Base-by-base conservation (phyloP, 768 basidiomycete species). In the Mycena chlorophos region DNA sequence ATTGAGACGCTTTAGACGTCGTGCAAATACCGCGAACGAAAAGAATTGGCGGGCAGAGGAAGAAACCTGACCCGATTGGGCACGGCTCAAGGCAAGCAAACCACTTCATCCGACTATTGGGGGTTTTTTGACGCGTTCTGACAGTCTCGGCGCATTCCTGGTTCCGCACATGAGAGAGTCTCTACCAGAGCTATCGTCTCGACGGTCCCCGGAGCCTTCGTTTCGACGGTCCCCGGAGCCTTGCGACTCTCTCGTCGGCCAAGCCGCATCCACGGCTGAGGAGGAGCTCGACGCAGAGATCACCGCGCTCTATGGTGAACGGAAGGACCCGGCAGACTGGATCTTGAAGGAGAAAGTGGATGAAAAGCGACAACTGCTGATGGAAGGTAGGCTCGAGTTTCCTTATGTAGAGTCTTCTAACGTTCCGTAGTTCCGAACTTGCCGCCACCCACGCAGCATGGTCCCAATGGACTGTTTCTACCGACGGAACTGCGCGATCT, bases 281-380 rank as follows among this genome's bases (percentile, higher is more conserved):
- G 38, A 65, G 16, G 66, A 58, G 31, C 58, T 78, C 20, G 71
- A 75, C 25, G 47, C 57, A 10, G 69, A 70, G 20, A 39, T 81
- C 2, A 63, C 62, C 42, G 65, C 51, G 19, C 64, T 80, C 17
- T 80, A 72, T 27, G 55, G 66, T 39, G 23, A 67, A 40, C 37
- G 57, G 23, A 58, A 68, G 53, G 66, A 73, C 51, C 60, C 69
- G 1, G 64, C 65, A 55, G 68, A 73, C 16, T 63, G 77, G 40
- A 81, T 89, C 25, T 65, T 85, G 59, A 73, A 79, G 45, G 87
- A 87, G 59, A 75, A 68, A 52, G 58, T 88, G 12, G 81, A 85
- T 54, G 81, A 82, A 23, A 38, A 61, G 31, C 51, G 48, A 54
- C 60, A 71, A 46, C 58, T 77, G 54, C 63, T 86, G 22, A 85